Percentiles rank a stretch among this genome's conserved stretches.
phyloP scores from a whole-genome alignment of 108 stramenopile genomes.

The Mediolabrus comicus region DNA sequence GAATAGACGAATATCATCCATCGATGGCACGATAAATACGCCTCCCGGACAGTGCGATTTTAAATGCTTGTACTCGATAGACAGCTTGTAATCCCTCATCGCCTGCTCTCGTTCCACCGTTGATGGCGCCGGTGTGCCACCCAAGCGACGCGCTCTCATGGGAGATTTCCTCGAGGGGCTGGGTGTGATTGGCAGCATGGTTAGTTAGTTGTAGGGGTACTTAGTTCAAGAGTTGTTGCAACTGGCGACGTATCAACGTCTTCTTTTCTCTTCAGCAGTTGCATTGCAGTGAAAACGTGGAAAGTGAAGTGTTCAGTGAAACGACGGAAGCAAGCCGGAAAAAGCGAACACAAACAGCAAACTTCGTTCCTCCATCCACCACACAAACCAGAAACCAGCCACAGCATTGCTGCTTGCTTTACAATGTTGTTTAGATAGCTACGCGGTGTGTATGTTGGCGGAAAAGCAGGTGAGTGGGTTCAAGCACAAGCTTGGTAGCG shows the following conservation, averaged over 20 bases:
- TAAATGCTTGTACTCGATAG: conserved; percentile 94
- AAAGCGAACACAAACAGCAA: no score
- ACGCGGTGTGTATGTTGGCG: background rate
- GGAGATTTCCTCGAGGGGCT: conserved; percentile 36
- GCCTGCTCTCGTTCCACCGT: conserved; percentile 83
- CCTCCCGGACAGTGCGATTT: conserved; percentile 91
- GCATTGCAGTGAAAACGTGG: no score
- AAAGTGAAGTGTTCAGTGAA: no score
- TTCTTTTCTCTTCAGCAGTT: no score
- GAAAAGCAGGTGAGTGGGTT: background rate
- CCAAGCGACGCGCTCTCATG: conserved; percentile 1
- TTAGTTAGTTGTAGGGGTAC: no score
- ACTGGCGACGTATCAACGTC: no score
- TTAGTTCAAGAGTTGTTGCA: no score
- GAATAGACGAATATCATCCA: conserved; percentile 76
- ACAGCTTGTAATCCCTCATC: conserved; percentile 91
- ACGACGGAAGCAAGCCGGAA: no score
- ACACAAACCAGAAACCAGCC: no score
- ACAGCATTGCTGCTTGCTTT: background rate
- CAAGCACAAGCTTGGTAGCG: background rate
- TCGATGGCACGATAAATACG: conserved; percentile 87
- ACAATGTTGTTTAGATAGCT: conserved; percentile 12
- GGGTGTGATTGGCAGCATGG: conserved; percentile 33
- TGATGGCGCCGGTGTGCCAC: conserved; percentile 31
- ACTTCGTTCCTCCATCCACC: no score